Evolutionary conservation across 805 yeast genomes (phyloP).

Genomic region (Grigorovia jiainica): DNA sequence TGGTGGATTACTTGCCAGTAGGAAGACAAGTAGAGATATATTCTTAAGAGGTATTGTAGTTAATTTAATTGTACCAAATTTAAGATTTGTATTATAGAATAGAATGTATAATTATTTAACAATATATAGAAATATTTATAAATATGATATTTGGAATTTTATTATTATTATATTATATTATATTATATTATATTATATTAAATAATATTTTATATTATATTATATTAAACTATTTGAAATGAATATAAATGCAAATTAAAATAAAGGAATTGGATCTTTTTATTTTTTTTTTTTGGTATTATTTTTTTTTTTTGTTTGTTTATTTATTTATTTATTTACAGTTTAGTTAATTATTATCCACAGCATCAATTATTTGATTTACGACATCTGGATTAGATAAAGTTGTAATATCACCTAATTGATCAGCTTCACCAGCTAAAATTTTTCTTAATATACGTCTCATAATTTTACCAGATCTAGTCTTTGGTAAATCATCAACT

Average conservation of each 20-base stretch:
- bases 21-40: slow-evolving; percentile 7
- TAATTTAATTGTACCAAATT: not conserved
- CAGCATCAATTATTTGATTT: slow-evolving; percentile 50
- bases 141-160: too few relatives aligned
- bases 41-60: slow-evolving; percentile 15
- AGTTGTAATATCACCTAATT: slow-evolving; percentile 71
- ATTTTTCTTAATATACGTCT: slow-evolving; percentile 76
- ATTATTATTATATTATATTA: too few relatives aligned
- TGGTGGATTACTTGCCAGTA: slow-evolving; percentile 20
- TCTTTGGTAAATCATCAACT: slow-evolving; percentile 74
- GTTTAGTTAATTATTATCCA: too few relatives aligned
- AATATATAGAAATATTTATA: too few relatives aligned
- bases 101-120: not conserved
- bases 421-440: slow-evolving; percentile 67
- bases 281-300: too few relatives aligned
- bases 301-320: too few relatives aligned
- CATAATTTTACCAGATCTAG: slow-evolving; percentile 82
- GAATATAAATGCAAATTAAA: too few relatives aligned
- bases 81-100: not conserved
- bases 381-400: slow-evolving; percentile 71
- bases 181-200: too few relatives aligned
- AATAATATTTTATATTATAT: too few relatives aligned
- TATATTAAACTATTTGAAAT: too few relatives aligned
- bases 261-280: too few relatives aligned
- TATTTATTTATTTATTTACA: too few relatives aligned